phyloP scores from a whole-genome alignment of 495 filamentous ascomycete genomes.

The Sordaria brevicollis region DNA sequence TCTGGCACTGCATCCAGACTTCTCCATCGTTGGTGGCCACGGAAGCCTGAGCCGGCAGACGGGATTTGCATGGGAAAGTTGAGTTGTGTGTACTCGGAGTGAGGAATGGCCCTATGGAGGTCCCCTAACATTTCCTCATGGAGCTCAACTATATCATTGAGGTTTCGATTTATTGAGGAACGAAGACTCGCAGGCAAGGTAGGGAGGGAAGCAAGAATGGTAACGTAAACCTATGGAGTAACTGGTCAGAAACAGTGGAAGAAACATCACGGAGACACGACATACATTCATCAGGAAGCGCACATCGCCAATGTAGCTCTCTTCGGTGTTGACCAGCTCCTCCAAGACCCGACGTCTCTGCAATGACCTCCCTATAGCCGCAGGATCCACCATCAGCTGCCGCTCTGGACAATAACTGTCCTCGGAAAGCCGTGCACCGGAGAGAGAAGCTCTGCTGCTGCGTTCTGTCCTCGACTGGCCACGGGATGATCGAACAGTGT shows the following conservation, averaged over 20 bases:
- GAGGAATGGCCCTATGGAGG: constrained; percentile 50
- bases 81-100: constrained; percentile 48
- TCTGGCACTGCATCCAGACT: constrained; percentile 53
- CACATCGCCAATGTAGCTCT: constrained; percentile 78
- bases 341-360: constrained; percentile 70
- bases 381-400: constrained; percentile 52
- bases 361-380: constrained; percentile 56
- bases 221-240: constrained; percentile 50
- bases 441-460: constrained; percentile 52
- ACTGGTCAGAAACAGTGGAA: constrained; percentile 4
- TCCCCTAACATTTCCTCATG: constrained; percentile 61
- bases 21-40: constrained; percentile 44
- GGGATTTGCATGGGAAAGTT: constrained; percentile 16
- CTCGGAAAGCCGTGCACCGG: constrained; percentile 49
- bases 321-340: constrained; percentile 77
- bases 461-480: constrained; percentile 47
- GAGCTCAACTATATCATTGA: constrained; percentile 59
- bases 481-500: constrained; percentile 40
- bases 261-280: neutral
- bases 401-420: constrained; percentile 51
- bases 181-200: constrained; percentile 44
- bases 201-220: constrained; percentile 50
- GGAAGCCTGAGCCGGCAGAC: constrained; percentile 5
- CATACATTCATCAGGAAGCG: constrained; percentile 76
- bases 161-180: constrained; percentile 53